Evolutionary conservation across 306 rosid genomes (phyloP).

Genomic region (Oemleria cerasiformis): DNA sequence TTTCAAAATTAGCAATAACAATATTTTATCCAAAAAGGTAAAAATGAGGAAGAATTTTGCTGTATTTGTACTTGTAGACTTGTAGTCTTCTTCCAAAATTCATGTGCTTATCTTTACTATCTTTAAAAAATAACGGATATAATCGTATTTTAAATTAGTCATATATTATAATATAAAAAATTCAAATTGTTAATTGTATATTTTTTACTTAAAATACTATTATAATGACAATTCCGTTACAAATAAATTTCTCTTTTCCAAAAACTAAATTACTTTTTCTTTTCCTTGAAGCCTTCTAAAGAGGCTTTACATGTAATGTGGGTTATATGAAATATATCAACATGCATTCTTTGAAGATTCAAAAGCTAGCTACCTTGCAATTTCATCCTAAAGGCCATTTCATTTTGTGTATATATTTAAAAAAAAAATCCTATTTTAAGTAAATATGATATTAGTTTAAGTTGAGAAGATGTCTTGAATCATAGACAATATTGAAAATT

Average conservation of each 20-base stretch:
- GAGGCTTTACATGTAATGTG: too few relatives aligned
- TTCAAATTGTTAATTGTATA: not conserved
- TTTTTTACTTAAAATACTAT: not conserved
- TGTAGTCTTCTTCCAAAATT: too few relatives aligned
- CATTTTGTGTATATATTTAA: not conserved
- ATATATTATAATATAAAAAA: too few relatives aligned
- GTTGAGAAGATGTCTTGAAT: not conserved
- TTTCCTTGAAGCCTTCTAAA: not conserved
- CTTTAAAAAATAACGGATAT: too few relatives aligned
- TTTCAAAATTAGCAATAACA: not conserved
- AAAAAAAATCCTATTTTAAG: too few relatives aligned
- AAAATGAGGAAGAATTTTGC: not conserved
- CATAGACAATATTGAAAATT: not conserved
- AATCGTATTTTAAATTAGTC: too few relatives aligned
- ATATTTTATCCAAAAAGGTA: not conserved
- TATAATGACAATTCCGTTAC: too few relatives aligned
- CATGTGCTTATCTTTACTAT: not conserved
- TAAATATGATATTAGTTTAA: too few relatives aligned
- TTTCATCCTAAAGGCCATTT: not conserved
- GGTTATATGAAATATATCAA: not conserved
- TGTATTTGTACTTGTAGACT: not conserved
- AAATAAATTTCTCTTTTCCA: too few relatives aligned
- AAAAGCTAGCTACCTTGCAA: slow-evolving; percentile 8
- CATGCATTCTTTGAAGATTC: not conserved
- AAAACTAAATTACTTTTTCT: too few relatives aligned